Evolutionary conservation across 768 basidiomycete genomes (phyloP).

Genomic region (Podaxis rugospora): DNA sequence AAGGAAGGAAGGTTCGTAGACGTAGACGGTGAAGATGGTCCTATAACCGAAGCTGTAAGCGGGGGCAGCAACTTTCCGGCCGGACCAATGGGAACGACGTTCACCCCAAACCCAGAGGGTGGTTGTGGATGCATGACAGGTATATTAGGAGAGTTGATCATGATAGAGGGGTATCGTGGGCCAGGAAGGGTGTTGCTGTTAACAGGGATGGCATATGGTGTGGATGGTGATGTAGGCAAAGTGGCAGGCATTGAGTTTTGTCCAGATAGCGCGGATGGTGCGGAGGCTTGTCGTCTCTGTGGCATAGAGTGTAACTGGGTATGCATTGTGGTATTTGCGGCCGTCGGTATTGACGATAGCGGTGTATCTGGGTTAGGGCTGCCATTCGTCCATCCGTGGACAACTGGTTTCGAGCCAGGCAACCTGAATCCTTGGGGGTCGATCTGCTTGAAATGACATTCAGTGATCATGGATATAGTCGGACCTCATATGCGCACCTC

Average conservation of each 20-base stretch:
- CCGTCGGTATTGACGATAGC: not conserved
- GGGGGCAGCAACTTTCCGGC: slow-evolving; percentile 1
- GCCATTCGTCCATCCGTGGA: not conserved
- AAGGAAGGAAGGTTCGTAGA: not conserved
- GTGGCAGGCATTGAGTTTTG: not conserved
- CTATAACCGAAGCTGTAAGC: not conserved
- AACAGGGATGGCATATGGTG: not conserved
- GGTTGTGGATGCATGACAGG: not conserved
- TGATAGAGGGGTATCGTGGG: not conserved
- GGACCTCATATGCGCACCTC: not conserved
- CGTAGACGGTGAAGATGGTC: not conserved
- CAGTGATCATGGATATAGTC: not conserved
- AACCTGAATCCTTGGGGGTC: not conserved
- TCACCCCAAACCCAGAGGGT: not conserved
- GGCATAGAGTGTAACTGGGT: not conserved
- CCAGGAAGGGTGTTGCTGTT: not conserved
- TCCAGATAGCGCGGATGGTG: not conserved
- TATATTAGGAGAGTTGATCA: not conserved
- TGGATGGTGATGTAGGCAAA: not conserved
- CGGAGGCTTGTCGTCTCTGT: not conserved
- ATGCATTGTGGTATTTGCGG: not conserved
- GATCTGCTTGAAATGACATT: not conserved
- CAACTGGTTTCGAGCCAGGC: not conserved
- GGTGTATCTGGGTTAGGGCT: not conserved
- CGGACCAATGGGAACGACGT: slow-evolving; percentile 3